Evolutionary conservation across 164 flowering plant genomes (phyloP).

Genomic region (Macadamia tetraphylla): DNA sequence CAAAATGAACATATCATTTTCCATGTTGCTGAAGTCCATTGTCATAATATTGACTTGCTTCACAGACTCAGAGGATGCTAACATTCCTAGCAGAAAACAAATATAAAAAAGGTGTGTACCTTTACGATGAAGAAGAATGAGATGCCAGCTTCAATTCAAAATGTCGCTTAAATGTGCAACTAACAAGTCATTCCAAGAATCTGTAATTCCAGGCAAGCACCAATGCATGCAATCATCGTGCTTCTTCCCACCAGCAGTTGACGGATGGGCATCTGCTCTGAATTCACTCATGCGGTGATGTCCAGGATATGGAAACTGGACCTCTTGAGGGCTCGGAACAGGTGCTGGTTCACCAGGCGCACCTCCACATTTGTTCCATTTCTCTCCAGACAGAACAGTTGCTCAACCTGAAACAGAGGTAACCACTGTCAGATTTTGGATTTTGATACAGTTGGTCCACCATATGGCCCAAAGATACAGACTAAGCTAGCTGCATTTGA

Average conservation of each 20-base stretch:
- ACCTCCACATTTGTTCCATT: constrained; percentile 83
- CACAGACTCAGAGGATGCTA: no score
- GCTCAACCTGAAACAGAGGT: constrained; percentile 47
- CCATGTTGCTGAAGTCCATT: no score
- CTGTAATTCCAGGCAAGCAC: constrained; percentile 92
- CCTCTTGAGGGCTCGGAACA: constrained; percentile 50
- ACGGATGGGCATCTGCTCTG: constrained; percentile 96
- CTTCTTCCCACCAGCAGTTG: constrained; percentile 81
- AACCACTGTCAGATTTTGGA: not conserved
- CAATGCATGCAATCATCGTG: constrained; percentile 99
- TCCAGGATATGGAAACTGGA: constrained; percentile 68
- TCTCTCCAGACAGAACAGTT: constrained; percentile 50
- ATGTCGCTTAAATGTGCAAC: constrained; percentile 35
- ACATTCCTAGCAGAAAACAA: no score
- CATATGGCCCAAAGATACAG: no score
- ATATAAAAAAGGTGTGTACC: not conserved
- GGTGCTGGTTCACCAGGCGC: constrained; percentile 70
- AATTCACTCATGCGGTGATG: constrained; percentile 77
- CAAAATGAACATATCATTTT: no score
- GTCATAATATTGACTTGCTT: no score
- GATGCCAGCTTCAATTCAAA: constrained; percentile 8
- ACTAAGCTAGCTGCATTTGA: not conserved
- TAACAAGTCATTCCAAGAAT: constrained; percentile 91
- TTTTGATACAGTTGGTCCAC: no score
- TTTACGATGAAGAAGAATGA: not conserved